A percentile compares a stretch with the other conserved stretches of the same genome.
phyloP scores from a whole-genome alignment of 2,329 filamentous ascomycete genomes.

The Epicoccum sorghinum region DNA sequence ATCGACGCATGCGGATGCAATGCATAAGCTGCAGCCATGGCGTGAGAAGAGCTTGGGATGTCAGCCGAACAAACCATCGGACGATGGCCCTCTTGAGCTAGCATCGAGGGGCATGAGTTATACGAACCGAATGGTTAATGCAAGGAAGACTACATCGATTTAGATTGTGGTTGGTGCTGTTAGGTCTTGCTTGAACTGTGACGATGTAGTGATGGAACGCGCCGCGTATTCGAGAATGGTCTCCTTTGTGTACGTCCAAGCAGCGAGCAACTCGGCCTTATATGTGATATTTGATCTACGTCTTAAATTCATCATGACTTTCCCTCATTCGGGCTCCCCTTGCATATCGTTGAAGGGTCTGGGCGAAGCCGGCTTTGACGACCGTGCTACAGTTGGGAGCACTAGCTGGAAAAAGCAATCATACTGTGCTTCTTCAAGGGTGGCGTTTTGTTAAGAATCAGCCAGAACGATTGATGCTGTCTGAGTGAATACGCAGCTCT shows the following conservation, averaged over 20 bases:
- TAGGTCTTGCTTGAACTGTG: no score
- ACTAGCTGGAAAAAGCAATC: no score
- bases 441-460: no score
- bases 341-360: not conserved
- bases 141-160: not conserved
- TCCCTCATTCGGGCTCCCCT: slow-evolving; percentile 9
- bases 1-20: not conserved
- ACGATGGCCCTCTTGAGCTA: not conserved
- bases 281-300: not conserved
- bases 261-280: not conserved
- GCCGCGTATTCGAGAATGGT: not conserved
- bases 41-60: not conserved
- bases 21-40: slow-evolving; percentile 9
- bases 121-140: no score
- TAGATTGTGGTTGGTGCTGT: not conserved
- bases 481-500: no score
- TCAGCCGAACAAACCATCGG: not conserved
- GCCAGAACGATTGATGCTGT: no score
- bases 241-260: not conserved
- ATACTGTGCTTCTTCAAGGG: no score
- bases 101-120: not conserved
- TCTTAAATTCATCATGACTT: not conserved
- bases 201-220: no score
- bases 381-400: no score
- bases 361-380: no score